These are phyloP conservation scores for Xylaria castorea DNA, from an alignment of 495 filamentous ascomycete genomes.

Conservation along the genomic window DNA sequence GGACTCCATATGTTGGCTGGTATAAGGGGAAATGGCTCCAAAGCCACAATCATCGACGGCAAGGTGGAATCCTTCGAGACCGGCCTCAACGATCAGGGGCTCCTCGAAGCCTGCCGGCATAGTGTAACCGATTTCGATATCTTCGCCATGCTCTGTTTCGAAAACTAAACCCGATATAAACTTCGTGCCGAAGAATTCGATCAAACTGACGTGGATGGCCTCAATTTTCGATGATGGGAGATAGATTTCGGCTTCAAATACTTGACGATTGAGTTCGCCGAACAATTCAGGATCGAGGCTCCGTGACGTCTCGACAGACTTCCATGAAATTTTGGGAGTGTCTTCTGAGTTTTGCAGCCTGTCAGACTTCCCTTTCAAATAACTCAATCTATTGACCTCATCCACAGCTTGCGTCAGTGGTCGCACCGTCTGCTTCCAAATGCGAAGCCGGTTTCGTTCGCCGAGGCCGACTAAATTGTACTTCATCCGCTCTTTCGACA, in stretches of 20 bases:
- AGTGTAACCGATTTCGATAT: constrained; percentile 27
- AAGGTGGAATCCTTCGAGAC: constrained; percentile 23
- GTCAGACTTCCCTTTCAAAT: constrained; percentile 14
- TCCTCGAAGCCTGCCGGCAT: constrained; percentile 14
- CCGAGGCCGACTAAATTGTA: constrained; percentile 12
- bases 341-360: background rate
- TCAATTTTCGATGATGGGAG: constrained; percentile 16
- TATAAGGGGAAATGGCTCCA: constrained; percentile 21
- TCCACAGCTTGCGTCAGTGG: constrained; percentile 11
- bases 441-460: constrained; percentile 25
- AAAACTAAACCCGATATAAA: constrained; percentile 21
- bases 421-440: constrained; percentile 25
- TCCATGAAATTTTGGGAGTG: background rate
- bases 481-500: background rate
- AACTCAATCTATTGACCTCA: constrained; percentile 8
- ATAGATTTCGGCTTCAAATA: constrained; percentile 1
- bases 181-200: constrained; percentile 18
- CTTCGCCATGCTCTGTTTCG: constrained; percentile 18
- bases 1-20: constrained; percentile 15
- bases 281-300: background rate
- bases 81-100: constrained; percentile 12
- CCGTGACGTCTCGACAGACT: background rate
- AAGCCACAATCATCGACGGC: constrained; percentile 24
- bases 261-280: background rate
- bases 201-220: constrained; percentile 24